These are phyloP conservation scores for Spinellus fusiger DNA, from an alignment of 192 early-diverging fungal genomes.

Conservation along the genomic window DNA sequence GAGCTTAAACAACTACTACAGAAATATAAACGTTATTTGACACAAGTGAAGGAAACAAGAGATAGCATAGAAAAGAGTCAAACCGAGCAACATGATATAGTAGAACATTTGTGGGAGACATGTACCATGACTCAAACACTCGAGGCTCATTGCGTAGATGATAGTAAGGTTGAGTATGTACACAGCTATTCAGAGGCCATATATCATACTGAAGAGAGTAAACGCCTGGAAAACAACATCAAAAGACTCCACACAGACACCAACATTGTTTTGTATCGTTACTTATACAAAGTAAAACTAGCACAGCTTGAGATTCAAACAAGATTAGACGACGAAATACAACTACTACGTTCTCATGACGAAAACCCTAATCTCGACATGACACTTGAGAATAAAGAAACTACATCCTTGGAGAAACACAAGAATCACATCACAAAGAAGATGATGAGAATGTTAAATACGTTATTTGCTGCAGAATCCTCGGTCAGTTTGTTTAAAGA, in stretches of 20 bases:
- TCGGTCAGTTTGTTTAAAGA: neutral
- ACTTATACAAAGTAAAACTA: neutral
- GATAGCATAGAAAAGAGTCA: neutral
- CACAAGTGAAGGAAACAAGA: neutral
- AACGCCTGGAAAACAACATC: neutral
- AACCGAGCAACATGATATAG: neutral
- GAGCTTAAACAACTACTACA: neutral
- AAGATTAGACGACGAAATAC: neutral
- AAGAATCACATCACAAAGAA: neutral
- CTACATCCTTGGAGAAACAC: too few species aligned
- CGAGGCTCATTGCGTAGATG: conserved; percentile 6
- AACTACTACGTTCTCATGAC: neutral
- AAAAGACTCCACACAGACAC: neutral
- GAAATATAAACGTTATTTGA: neutral
- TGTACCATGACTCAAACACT: neutral
- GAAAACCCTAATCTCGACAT: neutral
- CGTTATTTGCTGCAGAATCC: neutral
- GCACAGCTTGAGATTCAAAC: neutral
- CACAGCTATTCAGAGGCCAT: neutral
- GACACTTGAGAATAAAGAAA: neutral
- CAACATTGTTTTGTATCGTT: neutral
- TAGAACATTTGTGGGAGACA: neutral
- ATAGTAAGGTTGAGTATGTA: neutral
- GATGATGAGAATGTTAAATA: neutral
- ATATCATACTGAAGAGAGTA: conserved; percentile 1